phyloP scores from a whole-genome alignment of 306 rosid genomes.

The Bauhinia variegata region DNA sequence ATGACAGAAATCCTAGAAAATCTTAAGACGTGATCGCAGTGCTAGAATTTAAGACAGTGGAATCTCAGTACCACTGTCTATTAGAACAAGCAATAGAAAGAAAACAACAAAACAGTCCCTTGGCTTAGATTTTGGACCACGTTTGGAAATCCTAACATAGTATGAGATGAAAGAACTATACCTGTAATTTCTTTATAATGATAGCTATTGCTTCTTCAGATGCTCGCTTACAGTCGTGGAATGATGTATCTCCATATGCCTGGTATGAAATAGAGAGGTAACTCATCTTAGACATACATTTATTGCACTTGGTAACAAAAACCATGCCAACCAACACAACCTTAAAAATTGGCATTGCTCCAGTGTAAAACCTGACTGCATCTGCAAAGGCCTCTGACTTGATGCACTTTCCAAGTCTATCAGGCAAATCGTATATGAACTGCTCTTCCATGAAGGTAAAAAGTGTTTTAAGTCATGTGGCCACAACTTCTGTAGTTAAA shows the following conservation, averaged over 20 bases:
- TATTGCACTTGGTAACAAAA: constrained; percentile 17
- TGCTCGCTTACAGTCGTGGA: constrained; percentile 85
- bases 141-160: neutral
- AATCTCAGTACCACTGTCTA: neutral
- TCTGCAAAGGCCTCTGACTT: constrained; percentile 88
- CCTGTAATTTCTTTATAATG: constrained; percentile 79
- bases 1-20: no score
- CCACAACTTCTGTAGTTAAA: constrained; percentile 11
- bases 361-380: constrained; percentile 84
- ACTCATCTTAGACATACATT: constrained; percentile 29
- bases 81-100: neutral
- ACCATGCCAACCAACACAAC: constrained; percentile 42
- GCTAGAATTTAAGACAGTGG: no score
- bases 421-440: constrained; percentile 96
- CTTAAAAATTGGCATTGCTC: constrained; percentile 95
- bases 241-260: constrained; percentile 93
- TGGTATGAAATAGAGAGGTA: constrained; percentile 39
- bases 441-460: constrained; percentile 50
- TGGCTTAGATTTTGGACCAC: constrained; percentile 22
- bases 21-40: no score
- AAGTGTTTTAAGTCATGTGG: constrained; percentile 30
- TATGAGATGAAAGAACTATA: constrained; percentile 38
- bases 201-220: constrained; percentile 85
- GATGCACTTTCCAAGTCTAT: constrained; percentile 87
- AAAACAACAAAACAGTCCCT: constrained; percentile 8